Percentiles rank a stretch among this genome's conserved stretches.
Evolutionary conservation across 305 asterid species (phyloP).

Genomic region (Nicotiana rustica): DNA sequence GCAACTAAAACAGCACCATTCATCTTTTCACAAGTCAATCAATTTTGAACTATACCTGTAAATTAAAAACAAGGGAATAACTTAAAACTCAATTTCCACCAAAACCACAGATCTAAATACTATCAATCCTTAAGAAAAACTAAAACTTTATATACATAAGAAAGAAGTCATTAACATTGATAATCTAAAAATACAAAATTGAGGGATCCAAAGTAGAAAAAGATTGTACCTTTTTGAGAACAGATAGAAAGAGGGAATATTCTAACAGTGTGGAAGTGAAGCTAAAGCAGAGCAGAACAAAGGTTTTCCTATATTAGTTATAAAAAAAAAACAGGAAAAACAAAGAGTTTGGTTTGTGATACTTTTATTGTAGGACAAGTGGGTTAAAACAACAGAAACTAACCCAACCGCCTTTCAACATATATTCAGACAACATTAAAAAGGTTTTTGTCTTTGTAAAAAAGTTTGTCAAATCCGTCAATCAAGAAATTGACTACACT

Average conservation of each 20-base stretch:
- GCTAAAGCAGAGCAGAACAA: not conserved
- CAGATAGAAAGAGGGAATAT: slow-evolving; percentile 32
- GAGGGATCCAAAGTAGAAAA: slow-evolving; percentile 42
- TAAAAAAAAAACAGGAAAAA: slow-evolving; percentile 7
- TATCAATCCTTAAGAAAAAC: not conserved
- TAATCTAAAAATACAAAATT: slow-evolving; percentile 29
- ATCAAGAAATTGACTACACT: not conserved
- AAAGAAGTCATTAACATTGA: slow-evolving; percentile 36
- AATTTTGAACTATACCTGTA: slow-evolving; percentile 32
- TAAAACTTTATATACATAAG: slow-evolving; percentile 1
- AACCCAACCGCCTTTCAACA: slow-evolving; percentile 28
- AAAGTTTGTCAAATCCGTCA: not conserved
- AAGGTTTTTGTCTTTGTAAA: not conserved
- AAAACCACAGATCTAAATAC: slow-evolving; percentile 38
- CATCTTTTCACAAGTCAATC: slow-evolving; percentile 50
- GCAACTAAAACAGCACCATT: slow-evolving; percentile 78
- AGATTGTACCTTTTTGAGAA: slow-evolving; percentile 41
- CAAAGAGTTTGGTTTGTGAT: slow-evolving; percentile 26
- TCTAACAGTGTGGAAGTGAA: not conserved
- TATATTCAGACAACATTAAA: too few species aligned
- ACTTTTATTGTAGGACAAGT: slow-evolving; percentile 19
- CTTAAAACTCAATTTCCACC: slow-evolving; percentile 23
- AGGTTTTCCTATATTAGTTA: not conserved
- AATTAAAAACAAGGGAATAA: slow-evolving; percentile 40
- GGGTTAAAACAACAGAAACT: slow-evolving; percentile 7